These are phyloP conservation scores for Trypanosoma caninum DNA, from an alignment of 208 protist genomes.

Conservation along the genomic window DNA sequence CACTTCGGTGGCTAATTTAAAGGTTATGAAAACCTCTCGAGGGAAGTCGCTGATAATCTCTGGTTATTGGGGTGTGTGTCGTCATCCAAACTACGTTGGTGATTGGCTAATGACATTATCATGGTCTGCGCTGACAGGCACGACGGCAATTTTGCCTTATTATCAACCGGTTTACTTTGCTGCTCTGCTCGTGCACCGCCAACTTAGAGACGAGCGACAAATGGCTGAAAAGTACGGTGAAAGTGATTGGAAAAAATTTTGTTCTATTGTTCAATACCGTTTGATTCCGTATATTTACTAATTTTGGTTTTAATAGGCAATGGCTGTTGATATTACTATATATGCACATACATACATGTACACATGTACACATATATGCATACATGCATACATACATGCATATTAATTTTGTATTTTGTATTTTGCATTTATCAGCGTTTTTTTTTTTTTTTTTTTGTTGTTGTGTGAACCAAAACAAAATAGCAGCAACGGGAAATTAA, in stretches of 20 bases:
- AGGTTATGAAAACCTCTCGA: conserved; percentile 72
- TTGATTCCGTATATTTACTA: conserved; percentile 91
- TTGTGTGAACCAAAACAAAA: no score
- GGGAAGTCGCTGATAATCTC: conserved; percentile 90
- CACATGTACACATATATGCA: conserved; percentile 5
- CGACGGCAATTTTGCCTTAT: conserved; percentile 76
- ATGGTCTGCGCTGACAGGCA: conserved; percentile 64
- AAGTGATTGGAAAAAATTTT: conserved; percentile 91
- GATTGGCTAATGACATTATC: conserved; percentile 90
- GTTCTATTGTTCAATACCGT: conserved; percentile 77
- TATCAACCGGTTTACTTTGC: conserved; percentile 95
- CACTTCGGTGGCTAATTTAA: conserved; percentile 55
- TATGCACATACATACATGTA: not conserved
- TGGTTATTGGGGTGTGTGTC: conserved; percentile 95
- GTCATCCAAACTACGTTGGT: conserved; percentile 97
- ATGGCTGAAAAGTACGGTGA: conserved; percentile 93
- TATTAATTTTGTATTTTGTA: not conserved
- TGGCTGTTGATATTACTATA: not conserved
- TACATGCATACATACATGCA: not conserved
- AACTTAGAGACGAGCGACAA: conserved; percentile 89
- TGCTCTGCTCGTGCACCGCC: conserved; percentile 91
- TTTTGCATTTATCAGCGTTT: not conserved
- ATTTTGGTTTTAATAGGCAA: not conserved
- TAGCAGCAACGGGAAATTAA: no score
- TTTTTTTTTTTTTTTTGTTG: conserved; percentile 8